Evolutionary conservation across 306 rosid species (phyloP), one percentile per base, ranked within the genome.

Genomic region (Myrica gale): DNA sequence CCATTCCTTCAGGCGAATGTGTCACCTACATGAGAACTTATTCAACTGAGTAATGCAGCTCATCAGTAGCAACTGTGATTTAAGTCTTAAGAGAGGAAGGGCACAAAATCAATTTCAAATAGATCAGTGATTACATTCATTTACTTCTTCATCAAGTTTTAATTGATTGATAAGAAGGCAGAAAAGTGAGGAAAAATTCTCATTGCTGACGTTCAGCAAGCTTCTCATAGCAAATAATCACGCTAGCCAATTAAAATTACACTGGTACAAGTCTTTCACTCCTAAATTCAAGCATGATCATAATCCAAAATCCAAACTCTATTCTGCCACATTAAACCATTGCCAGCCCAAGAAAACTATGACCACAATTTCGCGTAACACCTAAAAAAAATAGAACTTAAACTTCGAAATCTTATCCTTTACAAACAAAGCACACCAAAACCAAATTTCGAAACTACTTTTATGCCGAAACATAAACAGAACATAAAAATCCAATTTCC

Each of bases 1-100:
- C 97, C 93, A 95, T 95, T 65, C 99, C 99, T 79, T 87, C 91
- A 0, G 90, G 91, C 1, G 97, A 88, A 84, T 95, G 97, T 5
- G 99, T 92, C 75, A 95, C 99, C 99, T 95, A 79, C 63, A 69
- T 55, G 86, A 63, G 54, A 68, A 16, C 39, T 43, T 23, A 41
- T 32, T 60, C n/a, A 7, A 10, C 57, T 57, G 39, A 9, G 37
- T 11, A 41, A 5, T 0, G 4, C 46, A 15, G 23, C 21, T 65
- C 46, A 16, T 65, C 12, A 16, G 48, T 39, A 65, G 41, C 23
- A 65, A 41, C 9, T 9, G 21, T 65, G 11, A 41, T 65, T 65
- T 39, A n/a, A n/a, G n/a, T n/a, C n/a, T n/a, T n/a, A 65, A 1
- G 47, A 63, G 45, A 41, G 11, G 12, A 65, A 41, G 1, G 69